Base-by-base conservation (phyloP, 495 filamentous ascomycete species). In the Trichoderma gamsii region DNA sequence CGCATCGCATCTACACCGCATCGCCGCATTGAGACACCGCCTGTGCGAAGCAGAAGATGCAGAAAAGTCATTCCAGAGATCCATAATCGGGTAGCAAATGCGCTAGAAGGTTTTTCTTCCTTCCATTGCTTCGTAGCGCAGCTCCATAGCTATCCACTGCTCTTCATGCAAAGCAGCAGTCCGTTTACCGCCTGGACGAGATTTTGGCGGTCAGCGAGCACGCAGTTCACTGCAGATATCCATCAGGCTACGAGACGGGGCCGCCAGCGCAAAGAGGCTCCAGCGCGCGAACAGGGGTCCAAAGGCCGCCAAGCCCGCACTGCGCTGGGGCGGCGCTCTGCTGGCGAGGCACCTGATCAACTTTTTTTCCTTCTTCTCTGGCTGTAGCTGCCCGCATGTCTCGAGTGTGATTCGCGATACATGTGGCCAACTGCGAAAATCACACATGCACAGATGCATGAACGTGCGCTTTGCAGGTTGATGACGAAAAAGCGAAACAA, bases 151-250 rank as follows among this genome's bases (percentile, higher is more conserved):
- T 32, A 32, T 32, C 56, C 56, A 61, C 56, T 21, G 18, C 49
- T 52, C n/a, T 29, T 61, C 56, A 61, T 61, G 56, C 56, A 61
- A 32, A 61, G 23, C 23, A 61, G 56, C 23, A 1, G 23, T 15
- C 27, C 13, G 11, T 61, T 61, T 61, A 61, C 56, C 56, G 56
- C 56, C 56, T 61, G 56, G 56, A 61, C 15, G 52, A 8, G 56
- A 27, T 29, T 61, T 25, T 61, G 56, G 56, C 56, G 56, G 56
- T 61, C 56, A 61, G 12, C 56, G 27, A 32, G 29, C 1, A 16
- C 6, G 56, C 25, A 21, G 44, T 15, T 25, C 51, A 25, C 25
- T 61, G 56, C 56, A 61, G 56, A 61, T 29, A 61, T 27, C 9
- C 56, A 61, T 61, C 56, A 21, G 25, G 27, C 27, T 29, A n/a